Base-by-base conservation (phyloP, 371 early-diverging fungal genomes). In the Mucor velutinosus region DNA sequence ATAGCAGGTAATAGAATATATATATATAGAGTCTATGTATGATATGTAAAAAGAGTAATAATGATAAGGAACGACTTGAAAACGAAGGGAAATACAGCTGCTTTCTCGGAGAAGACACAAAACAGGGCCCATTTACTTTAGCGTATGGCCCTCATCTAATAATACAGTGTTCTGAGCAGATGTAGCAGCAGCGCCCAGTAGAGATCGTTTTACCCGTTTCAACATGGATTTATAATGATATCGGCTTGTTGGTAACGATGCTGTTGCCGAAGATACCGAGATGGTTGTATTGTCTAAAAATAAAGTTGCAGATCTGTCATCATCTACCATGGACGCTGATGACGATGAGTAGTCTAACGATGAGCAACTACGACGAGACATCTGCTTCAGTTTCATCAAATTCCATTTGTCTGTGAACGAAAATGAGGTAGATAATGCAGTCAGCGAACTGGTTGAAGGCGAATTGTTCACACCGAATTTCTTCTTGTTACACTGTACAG, bases 291-390 rank as follows among this genome's bases (percentile, higher is more conserved):
- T 61, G 25, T 63, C 56, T 35, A 51, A 47, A 30, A 30, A 62
- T 35, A 53, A 37, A 12, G 63, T 15, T 56, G 51, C 25, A 51
- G 43, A 21, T 56, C 56, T 62, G 30, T 57, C 32, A 21, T 43
- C 41, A 43, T 57, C 56, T 7, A 41, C 32, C 29, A 32, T n/a
- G 30, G 55, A 41, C n/a, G 27, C 19, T 37, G 64, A 15, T 10
- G 55, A 41, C 12, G 27, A 41, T 37, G 64, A 15, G 12, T 53
- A 66, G 32, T 66, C 58, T 37, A 59, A 60, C 2, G 37, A 58
- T 1, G 72, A 71, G 25, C 72, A 71, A n/a, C 72, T 71, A 60
- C 72, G 67, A 14, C 32, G 32, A 15, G 70, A 65, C 21, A 33
- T 41, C 39, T 70, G 65, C 37, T 70, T 70, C 39, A 65, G 49